A percentile compares a stretch with the other conserved stretches of the same genome.
phyloP scores from a whole-genome alignment of 2,329 filamentous ascomycete genomes.

The Pseudogymnoascus sp. region DNA sequence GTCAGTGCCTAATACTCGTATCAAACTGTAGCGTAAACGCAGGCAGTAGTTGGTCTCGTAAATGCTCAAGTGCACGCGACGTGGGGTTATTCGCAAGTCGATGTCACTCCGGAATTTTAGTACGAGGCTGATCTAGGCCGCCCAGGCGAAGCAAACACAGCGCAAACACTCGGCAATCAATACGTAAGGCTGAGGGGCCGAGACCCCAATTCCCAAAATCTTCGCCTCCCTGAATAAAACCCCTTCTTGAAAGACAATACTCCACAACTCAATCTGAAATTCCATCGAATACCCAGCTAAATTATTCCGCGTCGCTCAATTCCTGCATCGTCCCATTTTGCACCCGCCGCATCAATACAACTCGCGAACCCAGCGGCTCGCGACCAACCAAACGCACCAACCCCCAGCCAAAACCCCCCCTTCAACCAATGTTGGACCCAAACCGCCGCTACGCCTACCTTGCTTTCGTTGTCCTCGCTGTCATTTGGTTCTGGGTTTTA shows the following conservation, averaged over 20 bases:
- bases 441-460: constrained; percentile 19
- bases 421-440: constrained; percentile 1
- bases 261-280: background rate
- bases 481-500: constrained; percentile 20
- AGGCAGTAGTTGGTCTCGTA: background rate
- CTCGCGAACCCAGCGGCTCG: background rate
- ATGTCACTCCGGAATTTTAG: background rate
- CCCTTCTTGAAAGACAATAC: background rate
- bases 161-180: background rate
- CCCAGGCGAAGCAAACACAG: constrained; percentile 3
- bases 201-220: constrained; percentile 3
- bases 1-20: background rate
- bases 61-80: constrained; percentile 6
- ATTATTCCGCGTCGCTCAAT: no score
- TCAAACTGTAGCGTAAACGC: background rate
- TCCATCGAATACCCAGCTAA: background rate
- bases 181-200: constrained; percentile 6
- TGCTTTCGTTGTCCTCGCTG: constrained; percentile 13
- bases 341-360: background rate
- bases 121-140: constrained; percentile 2
- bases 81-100: background rate
- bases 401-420: background rate
- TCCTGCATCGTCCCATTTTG: background rate
- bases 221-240: background rate
- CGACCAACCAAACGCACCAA: background rate